These are phyloP conservation scores for Dactylis glomerata DNA, from an alignment of 176 grass and related monocot species.

Conservation along the genomic window DNA sequence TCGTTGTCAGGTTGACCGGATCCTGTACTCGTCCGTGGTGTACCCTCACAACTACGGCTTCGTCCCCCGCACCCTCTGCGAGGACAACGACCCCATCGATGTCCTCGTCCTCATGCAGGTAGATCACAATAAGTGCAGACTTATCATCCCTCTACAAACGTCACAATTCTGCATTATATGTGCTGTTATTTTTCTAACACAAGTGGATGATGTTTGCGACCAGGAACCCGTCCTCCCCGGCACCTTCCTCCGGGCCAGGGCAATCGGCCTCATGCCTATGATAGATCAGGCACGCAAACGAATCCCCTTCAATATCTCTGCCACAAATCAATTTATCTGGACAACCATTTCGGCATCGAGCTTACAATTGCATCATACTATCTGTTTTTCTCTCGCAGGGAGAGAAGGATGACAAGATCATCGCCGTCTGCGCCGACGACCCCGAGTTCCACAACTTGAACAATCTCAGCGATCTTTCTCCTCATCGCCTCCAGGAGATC, in stretches of 20 bases:
- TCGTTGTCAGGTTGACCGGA: constrained; percentile 53
- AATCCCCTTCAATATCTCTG: background rate
- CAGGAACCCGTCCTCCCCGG: constrained; percentile 63
- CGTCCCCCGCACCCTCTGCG: constrained; percentile 84
- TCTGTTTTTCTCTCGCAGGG: constrained; percentile 25
- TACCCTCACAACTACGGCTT: constrained; percentile 98
- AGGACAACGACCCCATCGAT: constrained; percentile 94
- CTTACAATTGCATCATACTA: background rate
- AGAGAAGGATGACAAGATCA: constrained; percentile 94
- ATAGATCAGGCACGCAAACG: constrained; percentile 48
- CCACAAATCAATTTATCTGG: background rate
- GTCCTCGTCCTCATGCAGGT: constrained; percentile 98
- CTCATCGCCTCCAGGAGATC: constrained; percentile 84
- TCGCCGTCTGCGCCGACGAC: constrained; percentile 89
- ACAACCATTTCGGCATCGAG: background rate
- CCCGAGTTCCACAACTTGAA: constrained; percentile 81
- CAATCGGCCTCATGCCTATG: constrained; percentile 87
- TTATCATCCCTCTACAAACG: background rate
- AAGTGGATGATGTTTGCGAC: background rate
- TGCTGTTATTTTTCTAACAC: background rate
- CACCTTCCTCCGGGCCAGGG: constrained; percentile 69
- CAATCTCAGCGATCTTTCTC: constrained; percentile 72
- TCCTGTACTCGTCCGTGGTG: constrained; percentile 89
- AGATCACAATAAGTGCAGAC: background rate
- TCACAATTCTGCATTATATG: background rate